Conservation (phyloP, 2,329 filamentous ascomycete species). For the Colletotrichum kahawae region DNA sequence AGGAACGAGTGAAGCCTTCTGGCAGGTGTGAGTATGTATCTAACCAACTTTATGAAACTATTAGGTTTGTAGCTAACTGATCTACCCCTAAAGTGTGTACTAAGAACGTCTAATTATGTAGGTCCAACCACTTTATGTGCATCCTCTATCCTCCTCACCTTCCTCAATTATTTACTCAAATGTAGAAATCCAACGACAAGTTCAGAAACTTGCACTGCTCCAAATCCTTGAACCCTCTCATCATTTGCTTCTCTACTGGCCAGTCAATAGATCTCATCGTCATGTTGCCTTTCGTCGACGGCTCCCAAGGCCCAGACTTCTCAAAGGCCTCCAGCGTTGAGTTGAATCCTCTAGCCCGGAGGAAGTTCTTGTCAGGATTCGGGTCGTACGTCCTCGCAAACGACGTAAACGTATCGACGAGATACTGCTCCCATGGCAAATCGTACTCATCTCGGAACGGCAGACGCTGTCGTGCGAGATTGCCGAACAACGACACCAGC, state of each 20-base stretch:
- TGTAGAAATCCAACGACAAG: constrained; percentile 42
- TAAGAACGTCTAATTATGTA: not conserved
- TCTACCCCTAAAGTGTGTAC: not conserved
- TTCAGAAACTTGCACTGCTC: constrained; percentile 50
- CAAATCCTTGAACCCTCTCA: constrained; percentile 45
- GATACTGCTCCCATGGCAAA: constrained; percentile 15
- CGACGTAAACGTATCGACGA: constrained; percentile 47
- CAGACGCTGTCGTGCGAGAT: constrained; percentile 32
- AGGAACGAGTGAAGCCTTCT: not conserved
- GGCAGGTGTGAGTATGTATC: not conserved
- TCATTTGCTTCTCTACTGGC: constrained; percentile 30
- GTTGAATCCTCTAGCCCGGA: constrained; percentile 27
- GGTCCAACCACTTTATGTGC: not conserved
- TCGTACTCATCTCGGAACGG: constrained; percentile 42
- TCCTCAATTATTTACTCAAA: constrained; percentile 22
- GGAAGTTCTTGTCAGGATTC: constrained; percentile 44
- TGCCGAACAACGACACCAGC: constrained; percentile 47
- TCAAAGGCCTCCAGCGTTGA: constrained; percentile 36
- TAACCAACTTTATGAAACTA: not conserved
- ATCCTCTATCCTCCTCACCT: not conserved
- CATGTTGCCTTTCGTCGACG: constrained; percentile 39
- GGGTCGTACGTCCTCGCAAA: constrained; percentile 49
- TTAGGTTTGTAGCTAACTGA: not conserved
- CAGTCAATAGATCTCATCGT: constrained; percentile 46
- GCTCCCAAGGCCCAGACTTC: constrained; percentile 43